A percentile compares a stretch with the other conserved stretches of the same genome.
Evolutionary conservation across 768 basidiomycete species (phyloP).

Genomic region (Phaffia tasmanica): DNA sequence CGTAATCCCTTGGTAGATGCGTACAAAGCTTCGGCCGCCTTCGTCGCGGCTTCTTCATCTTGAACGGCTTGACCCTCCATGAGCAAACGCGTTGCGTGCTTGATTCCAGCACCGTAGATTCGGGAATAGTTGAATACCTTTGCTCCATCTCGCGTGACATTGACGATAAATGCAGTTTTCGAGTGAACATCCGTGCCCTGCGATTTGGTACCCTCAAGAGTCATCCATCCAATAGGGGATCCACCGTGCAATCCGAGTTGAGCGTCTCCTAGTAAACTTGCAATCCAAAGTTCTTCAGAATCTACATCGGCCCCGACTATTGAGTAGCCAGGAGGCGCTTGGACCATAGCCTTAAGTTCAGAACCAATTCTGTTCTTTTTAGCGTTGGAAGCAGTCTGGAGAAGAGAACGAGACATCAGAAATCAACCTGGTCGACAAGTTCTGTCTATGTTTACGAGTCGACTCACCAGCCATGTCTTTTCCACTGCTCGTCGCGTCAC

Average conservation of each 20-base stretch:
- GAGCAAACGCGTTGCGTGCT: conserved; percentile 76
- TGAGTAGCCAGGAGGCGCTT: conserved; percentile 80
- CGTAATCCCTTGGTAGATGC: conserved; percentile 70
- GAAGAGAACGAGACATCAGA: too few relatives aligned
- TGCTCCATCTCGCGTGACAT: conserved; percentile 84
- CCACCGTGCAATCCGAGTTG: conserved; percentile 96
- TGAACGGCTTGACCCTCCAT: conserved; percentile 73
- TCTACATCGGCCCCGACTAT: conserved; percentile 98
- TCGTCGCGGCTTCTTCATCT: conserved; percentile 63
- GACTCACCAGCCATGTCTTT: conserved; percentile 67
- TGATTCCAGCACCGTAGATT: conserved; percentile 96
- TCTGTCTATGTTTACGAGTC: too few relatives aligned
- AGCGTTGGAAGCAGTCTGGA: conserved; percentile 78
- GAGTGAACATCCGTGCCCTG: conserved; percentile 93
- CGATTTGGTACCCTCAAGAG: conserved; percentile 88
- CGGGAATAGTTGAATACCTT: conserved; percentile 98
- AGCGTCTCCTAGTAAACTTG: conserved; percentile 94
- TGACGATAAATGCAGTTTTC: conserved; percentile 84
- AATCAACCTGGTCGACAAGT: too few relatives aligned
- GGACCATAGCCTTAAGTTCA: conserved; percentile 95
- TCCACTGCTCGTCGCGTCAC: conserved; percentile 96
- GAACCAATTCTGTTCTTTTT: conserved; percentile 97
- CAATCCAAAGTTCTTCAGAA: conserved; percentile 98
- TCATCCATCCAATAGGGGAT: conserved; percentile 98
- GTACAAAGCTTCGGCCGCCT: conserved; percentile 73